phyloP scores from a whole-genome alignment of 2,329 filamentous ascomycete species.

The Byssochlamys sp. region DNA sequence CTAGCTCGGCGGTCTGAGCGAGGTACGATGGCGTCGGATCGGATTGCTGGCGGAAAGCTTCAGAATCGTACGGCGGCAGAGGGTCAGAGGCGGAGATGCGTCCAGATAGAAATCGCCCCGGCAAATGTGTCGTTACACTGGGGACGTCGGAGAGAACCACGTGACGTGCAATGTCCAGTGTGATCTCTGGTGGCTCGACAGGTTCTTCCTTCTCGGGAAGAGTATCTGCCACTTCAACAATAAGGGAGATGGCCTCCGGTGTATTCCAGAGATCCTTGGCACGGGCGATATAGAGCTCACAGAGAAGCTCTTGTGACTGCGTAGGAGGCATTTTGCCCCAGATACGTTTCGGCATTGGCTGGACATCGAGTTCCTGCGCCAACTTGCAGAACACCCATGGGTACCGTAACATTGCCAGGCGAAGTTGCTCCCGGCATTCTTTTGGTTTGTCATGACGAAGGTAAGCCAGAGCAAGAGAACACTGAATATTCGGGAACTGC shows the following conservation, averaged over 20 bases:
- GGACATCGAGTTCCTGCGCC: slow-evolving; percentile 69
- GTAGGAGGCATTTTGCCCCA: slow-evolving; percentile 69
- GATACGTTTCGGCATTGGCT: slow-evolving; percentile 63
- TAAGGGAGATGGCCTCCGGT: slow-evolving; percentile 56
- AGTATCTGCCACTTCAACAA: slow-evolving; percentile 59
- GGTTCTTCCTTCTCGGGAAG: slow-evolving; percentile 36
- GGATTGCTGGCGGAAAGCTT: slow-evolving; percentile 26
- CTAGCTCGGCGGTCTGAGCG: slow-evolving; percentile 20
- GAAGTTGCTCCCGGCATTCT: slow-evolving; percentile 56
- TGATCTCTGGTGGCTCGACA: slow-evolving; percentile 39
- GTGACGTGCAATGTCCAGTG: slow-evolving; percentile 58
- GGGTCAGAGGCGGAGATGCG: slow-evolving; percentile 72
- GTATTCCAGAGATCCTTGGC: slow-evolving; percentile 82
- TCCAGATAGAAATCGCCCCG: slow-evolving; percentile 52
- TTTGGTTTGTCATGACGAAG: slow-evolving; percentile 58
- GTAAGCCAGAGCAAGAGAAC: slow-evolving; percentile 67
- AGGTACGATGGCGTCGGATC: slow-evolving; percentile 25
- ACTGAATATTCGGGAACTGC: slow-evolving; percentile 60
- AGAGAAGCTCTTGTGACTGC: slow-evolving; percentile 57
- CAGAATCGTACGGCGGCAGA: slow-evolving; percentile 55
- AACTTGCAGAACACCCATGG: slow-evolving; percentile 79
- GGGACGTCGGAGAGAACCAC: slow-evolving; percentile 69
- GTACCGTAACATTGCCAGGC: slow-evolving; percentile 58
- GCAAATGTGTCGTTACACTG: slow-evolving; percentile 59
- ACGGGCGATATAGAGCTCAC: slow-evolving; percentile 64